phyloP scores from a whole-genome alignment of 176 grass and related monocot species.

The Guadua angustifolia region DNA sequence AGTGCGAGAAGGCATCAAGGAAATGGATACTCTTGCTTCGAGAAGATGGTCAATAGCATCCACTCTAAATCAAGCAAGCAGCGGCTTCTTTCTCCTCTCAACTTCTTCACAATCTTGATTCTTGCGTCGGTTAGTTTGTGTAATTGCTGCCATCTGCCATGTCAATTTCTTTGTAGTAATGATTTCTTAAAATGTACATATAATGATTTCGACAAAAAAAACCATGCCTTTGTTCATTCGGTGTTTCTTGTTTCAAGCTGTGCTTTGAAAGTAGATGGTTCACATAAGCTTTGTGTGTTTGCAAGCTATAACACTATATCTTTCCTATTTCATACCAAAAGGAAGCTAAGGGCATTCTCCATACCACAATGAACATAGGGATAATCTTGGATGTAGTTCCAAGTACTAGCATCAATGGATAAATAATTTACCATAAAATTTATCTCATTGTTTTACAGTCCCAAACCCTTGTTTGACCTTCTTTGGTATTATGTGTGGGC shows the following conservation, averaged over 20 bases:
- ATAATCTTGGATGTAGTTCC: background rate
- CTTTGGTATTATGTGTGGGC: conserved; percentile 99
- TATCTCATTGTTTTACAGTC: conserved; percentile 51
- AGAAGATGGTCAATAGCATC: conserved; percentile 77
- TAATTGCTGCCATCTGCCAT: background rate
- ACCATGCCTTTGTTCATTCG: background rate
- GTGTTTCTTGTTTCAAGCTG: background rate
- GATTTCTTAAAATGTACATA: conserved; percentile 1
- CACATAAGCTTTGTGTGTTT: background rate
- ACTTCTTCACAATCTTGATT: conserved; percentile 90
- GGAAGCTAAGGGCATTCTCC: background rate
- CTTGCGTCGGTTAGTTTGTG: conserved; percentile 84
- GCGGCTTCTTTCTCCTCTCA: conserved; percentile 82
- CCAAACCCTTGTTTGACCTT: conserved; percentile 98
- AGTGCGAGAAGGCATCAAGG: conserved; percentile 74
- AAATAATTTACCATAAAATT: background rate
- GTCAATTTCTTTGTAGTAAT: background rate
- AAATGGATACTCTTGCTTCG: conserved; percentile 57
- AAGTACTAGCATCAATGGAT: background rate
- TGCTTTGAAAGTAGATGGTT: conserved; percentile 23
- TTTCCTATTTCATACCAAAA: conserved; percentile 32
- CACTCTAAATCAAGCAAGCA: conserved; percentile 63
- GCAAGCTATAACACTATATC: background rate
- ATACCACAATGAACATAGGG: background rate
- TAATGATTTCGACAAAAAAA: background rate